These are phyloP conservation scores for Eimeria praecox DNA, from an alignment of 169 alveolate species.

Conservation along the genomic window DNA sequence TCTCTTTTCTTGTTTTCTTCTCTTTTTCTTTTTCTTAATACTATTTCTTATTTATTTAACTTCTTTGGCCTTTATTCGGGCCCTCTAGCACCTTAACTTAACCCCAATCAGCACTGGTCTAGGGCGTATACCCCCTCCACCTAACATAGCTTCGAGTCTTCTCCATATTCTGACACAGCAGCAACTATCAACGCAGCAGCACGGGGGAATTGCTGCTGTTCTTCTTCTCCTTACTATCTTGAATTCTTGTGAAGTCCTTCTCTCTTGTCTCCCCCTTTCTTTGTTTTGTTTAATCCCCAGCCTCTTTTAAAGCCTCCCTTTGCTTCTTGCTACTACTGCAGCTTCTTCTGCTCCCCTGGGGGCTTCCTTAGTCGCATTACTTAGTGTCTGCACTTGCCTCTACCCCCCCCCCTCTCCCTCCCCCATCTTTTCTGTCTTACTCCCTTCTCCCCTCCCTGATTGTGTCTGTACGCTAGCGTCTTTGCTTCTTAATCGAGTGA, in stretches of 20 bases:
- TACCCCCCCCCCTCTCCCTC: too few relatives aligned
- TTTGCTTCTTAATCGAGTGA: neutral
- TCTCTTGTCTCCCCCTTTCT: neutral
- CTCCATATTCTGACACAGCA: neutral
- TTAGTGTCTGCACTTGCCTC: neutral
- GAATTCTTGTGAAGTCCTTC: neutral
- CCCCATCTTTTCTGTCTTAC: neutral
- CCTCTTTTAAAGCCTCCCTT: neutral
- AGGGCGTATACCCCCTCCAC: neutral
- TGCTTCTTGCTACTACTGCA: neutral
- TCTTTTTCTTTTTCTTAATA: neutral
- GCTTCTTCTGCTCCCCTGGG: neutral
- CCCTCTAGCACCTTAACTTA: neutral
- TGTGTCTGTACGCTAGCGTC: neutral
- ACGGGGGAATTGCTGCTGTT: neutral
- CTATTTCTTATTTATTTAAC: neutral
- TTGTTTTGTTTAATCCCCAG: neutral
- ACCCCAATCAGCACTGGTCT: neutral
- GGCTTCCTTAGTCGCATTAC: neutral
- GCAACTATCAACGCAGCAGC: neutral
- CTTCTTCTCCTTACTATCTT: neutral
- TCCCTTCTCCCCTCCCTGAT: neutral
- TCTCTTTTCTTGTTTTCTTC: neutral
- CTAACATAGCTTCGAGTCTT: neutral
- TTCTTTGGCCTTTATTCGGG: neutral